Evolutionary conservation across 148 eudicot species (phyloP).

Genomic region (Salicornia ramosissima): DNA sequence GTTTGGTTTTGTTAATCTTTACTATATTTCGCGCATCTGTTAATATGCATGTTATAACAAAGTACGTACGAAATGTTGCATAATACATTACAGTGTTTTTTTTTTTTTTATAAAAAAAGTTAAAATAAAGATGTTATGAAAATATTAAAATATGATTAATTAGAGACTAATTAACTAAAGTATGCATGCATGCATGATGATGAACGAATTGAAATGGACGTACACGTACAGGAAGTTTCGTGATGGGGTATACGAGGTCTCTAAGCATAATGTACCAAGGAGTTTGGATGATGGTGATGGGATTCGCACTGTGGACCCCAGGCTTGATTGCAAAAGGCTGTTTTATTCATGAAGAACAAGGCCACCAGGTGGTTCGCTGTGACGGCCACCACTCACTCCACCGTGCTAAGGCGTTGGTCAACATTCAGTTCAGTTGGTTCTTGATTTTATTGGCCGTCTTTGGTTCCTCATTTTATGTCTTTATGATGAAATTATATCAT

Average conservation of each 20-base stretch:
- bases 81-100: no score
- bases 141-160: no score
- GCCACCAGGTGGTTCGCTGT: slow-evolving; percentile 61
- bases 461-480: slow-evolving; percentile 40
- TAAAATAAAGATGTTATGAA: no score
- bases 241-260: slow-evolving; percentile 50
- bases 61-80: no score
- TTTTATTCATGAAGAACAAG: slow-evolving; percentile 54
- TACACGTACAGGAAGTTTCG: slow-evolving; percentile 32
- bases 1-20: no score
- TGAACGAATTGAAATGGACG: no score
- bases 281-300: slow-evolving; percentile 74
- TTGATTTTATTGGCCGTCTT: slow-evolving; percentile 42
- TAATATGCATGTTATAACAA: no score
- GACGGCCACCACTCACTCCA: slow-evolving; percentile 42
- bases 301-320: slow-evolving; percentile 76
- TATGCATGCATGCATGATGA: no score
- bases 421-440: slow-evolving; percentile 73
- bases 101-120: no score
- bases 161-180: no score
- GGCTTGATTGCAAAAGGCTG: slow-evolving; percentile 61
- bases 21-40: no score
- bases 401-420: slow-evolving; percentile 66
- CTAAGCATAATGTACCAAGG: slow-evolving; percentile 63
- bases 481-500: slow-evolving; percentile 31